Conservation (phyloP, 805 yeast genomes). For the Cyberlindnera euphorbiiphila region DNA sequence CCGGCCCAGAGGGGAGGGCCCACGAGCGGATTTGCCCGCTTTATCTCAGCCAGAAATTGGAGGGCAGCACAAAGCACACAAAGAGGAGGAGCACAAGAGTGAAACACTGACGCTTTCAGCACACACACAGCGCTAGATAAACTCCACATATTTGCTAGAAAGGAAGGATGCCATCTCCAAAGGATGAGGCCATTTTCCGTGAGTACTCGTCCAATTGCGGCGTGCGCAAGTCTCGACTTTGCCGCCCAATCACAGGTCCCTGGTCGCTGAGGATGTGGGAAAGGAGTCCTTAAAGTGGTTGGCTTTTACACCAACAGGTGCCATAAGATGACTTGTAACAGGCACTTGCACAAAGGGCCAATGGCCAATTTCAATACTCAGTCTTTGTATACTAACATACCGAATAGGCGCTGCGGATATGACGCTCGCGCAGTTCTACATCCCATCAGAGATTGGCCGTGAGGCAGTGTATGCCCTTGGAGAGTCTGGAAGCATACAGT, state of each 20-base stretch:
- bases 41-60: not conserved
- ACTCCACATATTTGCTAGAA: too few species aligned
- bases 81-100: too few species aligned
- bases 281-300: too few species aligned
- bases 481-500: conserved; percentile 79
- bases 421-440: conserved; percentile 89
- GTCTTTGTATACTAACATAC: conserved; percentile 1
- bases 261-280: too few species aligned
- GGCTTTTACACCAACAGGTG: too few species aligned
- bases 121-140: too few species aligned
- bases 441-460: conserved; percentile 87
- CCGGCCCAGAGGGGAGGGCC: conserved; percentile 4
- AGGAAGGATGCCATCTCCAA: conserved; percentile 9
- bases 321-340: too few species aligned
- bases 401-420: conserved; percentile 83
- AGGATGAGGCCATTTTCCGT: conserved; percentile 40
- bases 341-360: too few species aligned
- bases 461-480: conserved; percentile 85
- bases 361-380: not conserved
- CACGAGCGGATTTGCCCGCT: conserved; percentile 2
- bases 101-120: too few species aligned
- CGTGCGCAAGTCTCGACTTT: too few species aligned
- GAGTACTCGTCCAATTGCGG: too few species aligned
- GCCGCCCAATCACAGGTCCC: too few species aligned
- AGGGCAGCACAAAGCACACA: not conserved